phyloP scores from a whole-genome alignment of 257 asterid species.

The Eucommia ulmoides region DNA sequence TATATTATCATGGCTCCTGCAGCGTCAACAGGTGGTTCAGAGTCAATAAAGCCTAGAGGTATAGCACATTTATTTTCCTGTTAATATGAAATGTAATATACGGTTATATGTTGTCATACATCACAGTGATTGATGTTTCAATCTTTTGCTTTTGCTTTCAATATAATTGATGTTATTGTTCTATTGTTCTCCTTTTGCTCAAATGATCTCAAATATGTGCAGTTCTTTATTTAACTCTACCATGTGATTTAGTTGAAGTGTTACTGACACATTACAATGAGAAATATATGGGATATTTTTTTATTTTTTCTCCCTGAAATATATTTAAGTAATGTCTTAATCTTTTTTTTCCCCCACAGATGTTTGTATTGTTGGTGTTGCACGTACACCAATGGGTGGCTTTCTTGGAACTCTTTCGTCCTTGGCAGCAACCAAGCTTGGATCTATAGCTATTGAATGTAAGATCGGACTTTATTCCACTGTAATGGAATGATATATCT shows the following conservation, averaged over 20 bases:
- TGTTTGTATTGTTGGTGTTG: conserved; percentile 96
- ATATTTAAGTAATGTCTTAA: no score
- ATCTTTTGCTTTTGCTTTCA: background rate
- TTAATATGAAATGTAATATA: background rate
- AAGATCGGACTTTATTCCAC: conserved; percentile 19
- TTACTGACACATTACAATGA: background rate
- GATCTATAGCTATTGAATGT: conserved; percentile 84
- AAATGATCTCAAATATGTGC: no score
- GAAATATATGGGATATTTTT: conserved; percentile 1
- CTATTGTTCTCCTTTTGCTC: background rate
- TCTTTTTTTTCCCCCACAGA: no score
- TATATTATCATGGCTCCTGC: conserved; percentile 25
- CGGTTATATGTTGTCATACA: background rate
- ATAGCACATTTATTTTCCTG: conserved; percentile 3
- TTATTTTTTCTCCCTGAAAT: no score
- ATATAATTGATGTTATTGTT: background rate
- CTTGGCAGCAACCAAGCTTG: conserved; percentile 85
- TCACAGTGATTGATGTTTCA: background rate
- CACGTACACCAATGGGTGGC: conserved; percentile 95
- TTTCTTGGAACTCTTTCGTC: conserved; percentile 94
- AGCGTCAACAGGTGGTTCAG: conserved; percentile 15
- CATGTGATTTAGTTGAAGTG: background rate
- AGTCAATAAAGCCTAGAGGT: conserved; percentile 51
- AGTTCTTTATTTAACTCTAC: background rate
- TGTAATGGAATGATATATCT: background rate